Percentiles rank a stretch among this genome's conserved stretches.
phyloP scores from a whole-genome alignment of 495 filamentous ascomycete genomes.

The Letharia lupina region DNA sequence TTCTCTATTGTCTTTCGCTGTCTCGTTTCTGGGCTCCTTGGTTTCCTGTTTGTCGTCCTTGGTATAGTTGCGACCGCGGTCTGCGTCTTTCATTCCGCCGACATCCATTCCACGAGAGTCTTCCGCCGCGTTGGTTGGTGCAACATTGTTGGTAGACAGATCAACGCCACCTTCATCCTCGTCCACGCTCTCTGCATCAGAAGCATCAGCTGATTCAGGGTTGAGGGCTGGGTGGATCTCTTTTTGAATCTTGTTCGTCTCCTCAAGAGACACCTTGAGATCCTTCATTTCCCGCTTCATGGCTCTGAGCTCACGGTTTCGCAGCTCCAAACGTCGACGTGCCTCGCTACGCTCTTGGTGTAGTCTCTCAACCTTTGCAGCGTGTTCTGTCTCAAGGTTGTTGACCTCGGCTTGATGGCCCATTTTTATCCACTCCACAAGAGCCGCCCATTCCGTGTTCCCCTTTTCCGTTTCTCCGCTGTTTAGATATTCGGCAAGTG shows the following conservation, averaged over 20 bases:
- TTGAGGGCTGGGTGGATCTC: background rate
- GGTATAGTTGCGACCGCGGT: background rate
- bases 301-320: background rate
- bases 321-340: background rate
- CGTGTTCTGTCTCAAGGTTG: background rate
- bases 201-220: background rate
- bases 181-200: background rate
- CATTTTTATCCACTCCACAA: background rate
- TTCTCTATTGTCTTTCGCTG: background rate
- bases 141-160: background rate
- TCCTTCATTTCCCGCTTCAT: background rate
- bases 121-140: background rate
- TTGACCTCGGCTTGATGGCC: background rate
- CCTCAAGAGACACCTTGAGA: background rate
- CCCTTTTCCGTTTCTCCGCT: background rate
- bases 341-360: background rate
- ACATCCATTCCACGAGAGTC: background rate
- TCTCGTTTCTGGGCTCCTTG: background rate
- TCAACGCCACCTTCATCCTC: background rate
- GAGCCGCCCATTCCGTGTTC: background rate
- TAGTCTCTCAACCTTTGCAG: background rate
- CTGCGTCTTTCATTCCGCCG: background rate
- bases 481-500: background rate
- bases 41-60: background rate
- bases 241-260: background rate